Base-by-base conservation (phyloP, 345 rosid species). In the Gossypium turneri region DNA sequence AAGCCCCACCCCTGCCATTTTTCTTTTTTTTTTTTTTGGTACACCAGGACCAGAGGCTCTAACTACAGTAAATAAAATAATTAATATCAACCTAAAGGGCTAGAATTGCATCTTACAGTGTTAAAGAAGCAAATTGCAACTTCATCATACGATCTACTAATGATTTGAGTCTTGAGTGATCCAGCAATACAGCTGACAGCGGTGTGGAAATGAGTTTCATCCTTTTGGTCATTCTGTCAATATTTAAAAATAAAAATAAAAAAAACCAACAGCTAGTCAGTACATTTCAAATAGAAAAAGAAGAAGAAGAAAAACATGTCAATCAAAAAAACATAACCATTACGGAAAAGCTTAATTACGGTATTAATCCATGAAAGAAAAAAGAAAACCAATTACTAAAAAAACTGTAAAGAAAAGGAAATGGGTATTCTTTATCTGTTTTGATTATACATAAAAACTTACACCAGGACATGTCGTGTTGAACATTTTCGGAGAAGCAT, bases 401-500 rank as follows among this genome's bases (percentile, higher is more conserved):
- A 17, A 3, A 64, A 4, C 6, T 41, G 22, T 2, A 12, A 16
- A 29, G 50, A 71, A 19, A n/a, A 73, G n/a, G 47, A 27, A 64
- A 63, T n/a, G 25, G 16, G 58, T 67, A 13, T 15, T 22, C 9
- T 67, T 27, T 22, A 47, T 48, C 9, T 22, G n/a, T 24, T 47
- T 10, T 17, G 5, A 27, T 27, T 11, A 51, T 10, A 4, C 9
- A 45, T 12, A n/a, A 60, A 34, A 51, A 85, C 92, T 84, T 67
- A 92, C 97, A 9, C 86, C 80, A 8, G 86, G 78, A 71, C 78
- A 86, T 64, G 85, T 84, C 24, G 91, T 61, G 67, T 27, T 73
- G 77, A 90, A 87, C 98, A 95, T 93, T 82, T 90, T 91, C 67
- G 96, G 96, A 70, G 98, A 91, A 82, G 97, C 97, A 66, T 93